These are phyloP conservation scores for Colletotrichum ledebouriae DNA, from an alignment of 2,329 filamentous ascomycete genomes.

Conservation along the genomic window DNA sequence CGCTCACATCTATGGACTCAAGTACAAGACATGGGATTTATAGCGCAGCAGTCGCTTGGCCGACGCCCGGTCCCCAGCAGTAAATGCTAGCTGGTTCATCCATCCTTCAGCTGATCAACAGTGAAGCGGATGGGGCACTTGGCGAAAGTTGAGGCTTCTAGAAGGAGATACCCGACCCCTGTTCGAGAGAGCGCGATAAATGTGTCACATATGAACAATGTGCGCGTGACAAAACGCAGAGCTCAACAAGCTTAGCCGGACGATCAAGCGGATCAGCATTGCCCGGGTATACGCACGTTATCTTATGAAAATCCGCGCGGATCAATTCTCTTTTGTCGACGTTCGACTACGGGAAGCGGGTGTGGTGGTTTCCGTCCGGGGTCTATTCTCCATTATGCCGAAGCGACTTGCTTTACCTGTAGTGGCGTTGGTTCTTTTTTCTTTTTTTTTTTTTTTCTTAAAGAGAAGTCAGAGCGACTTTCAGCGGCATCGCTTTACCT, in stretches of 20 bases:
- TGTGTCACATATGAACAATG: constrained; percentile 24
- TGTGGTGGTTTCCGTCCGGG: neutral
- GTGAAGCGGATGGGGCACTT: neutral
- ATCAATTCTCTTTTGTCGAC: constrained; percentile 20
- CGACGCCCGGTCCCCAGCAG: no score
- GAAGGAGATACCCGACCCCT: constrained; percentile 10
- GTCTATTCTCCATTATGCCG: neutral
- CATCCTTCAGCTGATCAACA: no score
- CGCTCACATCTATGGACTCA: no score
- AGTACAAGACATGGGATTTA: no score
- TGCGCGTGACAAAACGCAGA: constrained; percentile 6
- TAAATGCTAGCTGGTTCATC: no score
- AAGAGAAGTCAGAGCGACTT: no score
- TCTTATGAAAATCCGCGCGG: constrained; percentile 19
- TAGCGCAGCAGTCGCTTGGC: no score
- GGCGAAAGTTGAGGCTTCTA: neutral
- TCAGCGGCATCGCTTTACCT: no score
- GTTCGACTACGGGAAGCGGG: constrained; percentile 1
- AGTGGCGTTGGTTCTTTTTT: no score
- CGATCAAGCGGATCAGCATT: constrained; percentile 19
- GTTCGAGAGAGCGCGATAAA: constrained; percentile 10
- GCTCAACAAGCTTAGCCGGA: constrained; percentile 25
- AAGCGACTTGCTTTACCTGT: neutral
- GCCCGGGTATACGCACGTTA: constrained; percentile 1
- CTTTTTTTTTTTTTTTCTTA: no score